These are phyloP conservation scores for Ceratobasidium sp. DNA, from an alignment of 1,284 basidiomycete genomes.

Conservation along the genomic window DNA sequence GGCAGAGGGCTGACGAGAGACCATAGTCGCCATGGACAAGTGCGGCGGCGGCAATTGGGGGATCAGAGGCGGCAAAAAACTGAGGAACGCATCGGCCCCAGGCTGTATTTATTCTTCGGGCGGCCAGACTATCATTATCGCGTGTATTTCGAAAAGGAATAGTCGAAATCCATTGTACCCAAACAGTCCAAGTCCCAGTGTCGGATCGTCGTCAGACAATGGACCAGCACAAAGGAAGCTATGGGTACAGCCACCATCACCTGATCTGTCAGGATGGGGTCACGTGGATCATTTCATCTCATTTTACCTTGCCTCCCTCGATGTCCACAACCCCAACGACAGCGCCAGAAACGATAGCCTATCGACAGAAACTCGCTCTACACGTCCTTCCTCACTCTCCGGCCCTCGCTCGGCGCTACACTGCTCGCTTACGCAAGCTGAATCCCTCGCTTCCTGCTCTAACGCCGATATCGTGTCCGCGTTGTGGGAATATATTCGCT, in stretches of 20 bases:
- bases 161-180: slow-evolving; percentile 33
- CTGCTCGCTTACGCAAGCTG: slow-evolving; percentile 16
- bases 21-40: slow-evolving; percentile 11
- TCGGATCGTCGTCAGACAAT: slow-evolving; percentile 37
- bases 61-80: slow-evolving; percentile 4
- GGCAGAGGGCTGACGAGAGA: slow-evolving; percentile 29
- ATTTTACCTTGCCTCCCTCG: not conserved
- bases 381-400: slow-evolving; percentile 8
- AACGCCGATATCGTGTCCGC: slow-evolving; percentile 36
- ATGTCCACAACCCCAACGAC: slow-evolving; percentile 10
- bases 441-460: slow-evolving; percentile 22
- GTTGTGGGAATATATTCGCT: slow-evolving; percentile 15
- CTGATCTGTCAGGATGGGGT: slow-evolving; percentile 1
- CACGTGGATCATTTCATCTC: not conserved
- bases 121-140: not conserved
- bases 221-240: slow-evolving; percentile 20
- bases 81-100: not conserved
- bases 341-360: slow-evolving; percentile 17
- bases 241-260: not conserved
- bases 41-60: not conserved
- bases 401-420: slow-evolving; percentile 1
- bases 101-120: slow-evolving; percentile 4
- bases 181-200: slow-evolving; percentile 29
- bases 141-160: slow-evolving; percentile 7
- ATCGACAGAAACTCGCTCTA: slow-evolving; percentile 25